These are phyloP conservation scores for Umbelopsis vinacea DNA, from an alignment of 192 early-diverging fungal species.

Conservation along the genomic window DNA sequence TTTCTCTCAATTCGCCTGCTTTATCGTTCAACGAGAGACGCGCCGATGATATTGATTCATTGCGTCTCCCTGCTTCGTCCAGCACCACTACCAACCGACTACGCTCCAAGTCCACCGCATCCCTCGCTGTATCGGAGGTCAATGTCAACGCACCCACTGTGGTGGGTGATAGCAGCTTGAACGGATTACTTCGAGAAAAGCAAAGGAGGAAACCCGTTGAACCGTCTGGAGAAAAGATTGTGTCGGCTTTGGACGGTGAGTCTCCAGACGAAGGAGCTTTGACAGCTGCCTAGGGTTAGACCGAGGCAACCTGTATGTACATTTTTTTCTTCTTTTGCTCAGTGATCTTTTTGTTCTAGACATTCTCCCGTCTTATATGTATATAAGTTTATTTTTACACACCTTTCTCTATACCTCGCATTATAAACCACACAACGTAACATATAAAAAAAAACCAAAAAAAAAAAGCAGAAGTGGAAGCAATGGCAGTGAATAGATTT, in stretches of 20 bases:
- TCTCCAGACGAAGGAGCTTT: too few species aligned
- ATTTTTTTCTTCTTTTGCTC: too few species aligned
- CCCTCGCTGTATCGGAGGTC: conserved; percentile 24
- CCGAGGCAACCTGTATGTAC: too few species aligned
- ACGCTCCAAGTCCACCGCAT: conserved; percentile 27
- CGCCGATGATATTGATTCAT: not conserved
- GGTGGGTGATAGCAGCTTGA: not conserved
- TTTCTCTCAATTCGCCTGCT: conserved; percentile 7
- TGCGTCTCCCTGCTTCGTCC: not conserved
- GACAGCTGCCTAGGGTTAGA: too few species aligned
- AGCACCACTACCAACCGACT: not conserved
- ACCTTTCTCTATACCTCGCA: not conserved
- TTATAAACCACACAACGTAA: not conserved
- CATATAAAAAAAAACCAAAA: not conserved
- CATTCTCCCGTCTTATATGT: not conserved
- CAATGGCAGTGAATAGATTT: too few species aligned
- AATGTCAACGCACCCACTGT: conserved; percentile 22
- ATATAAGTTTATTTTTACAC: not conserved
- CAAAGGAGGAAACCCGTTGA: not conserved
- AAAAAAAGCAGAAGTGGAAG: too few species aligned
- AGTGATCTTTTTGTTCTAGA: too few species aligned
- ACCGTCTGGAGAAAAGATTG: not conserved
- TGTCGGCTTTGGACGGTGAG: too few species aligned
- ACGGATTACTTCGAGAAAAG: not conserved
- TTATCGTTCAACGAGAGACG: not conserved